Base-by-base conservation (phyloP, 768 basidiomycete species). In the Collybia sordida region DNA sequence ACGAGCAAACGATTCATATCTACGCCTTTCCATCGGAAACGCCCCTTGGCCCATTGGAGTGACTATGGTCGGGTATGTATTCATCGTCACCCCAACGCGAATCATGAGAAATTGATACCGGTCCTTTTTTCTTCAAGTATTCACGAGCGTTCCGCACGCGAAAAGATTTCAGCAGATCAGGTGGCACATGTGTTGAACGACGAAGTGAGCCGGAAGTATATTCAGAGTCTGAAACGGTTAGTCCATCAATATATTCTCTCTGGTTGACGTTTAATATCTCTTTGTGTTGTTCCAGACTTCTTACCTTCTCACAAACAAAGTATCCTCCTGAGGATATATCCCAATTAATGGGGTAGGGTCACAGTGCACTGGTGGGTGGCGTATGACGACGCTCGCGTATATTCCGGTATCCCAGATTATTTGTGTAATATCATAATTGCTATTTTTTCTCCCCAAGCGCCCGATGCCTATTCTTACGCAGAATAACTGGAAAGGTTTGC, bases 31-130 rank as follows among this genome's bases (percentile, higher is more conserved):
- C 4, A 99, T 99, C 55, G 97, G 97, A 27, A 99, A 97, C 60
- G 96, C 97, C 0, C 95, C 97, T 2, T 99, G 97, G 97, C 97
- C 97, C 1, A 99, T 99, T 61, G 97, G 97, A 37, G 97, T 99
- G 7, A 99, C 97, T 53, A 96, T 96, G 90, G 97, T 98, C 72
- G 95, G 93, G 93, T 93, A 69, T 34, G 86, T 75, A 9, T 35
- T 47, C 31, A 12, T 31, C 31, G 31, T 12, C 31, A 31, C 31
- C 11, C 9, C 11, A 31, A 31, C 25, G 25, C 14, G 31, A 31
- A 6, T 11, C 31, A 6, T 31, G 31, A 31, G 11, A 31, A 31
- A 31, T 31, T 31, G 14, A 31, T 31, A 31, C 3, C 31, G 31
- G 27, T 3, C 31, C 5, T 31, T 31, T 31, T 31, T 3, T 31